Evolutionary conservation across 108 stramenopile species (phyloP).

Genomic region (Nitzschia sp.): DNA sequence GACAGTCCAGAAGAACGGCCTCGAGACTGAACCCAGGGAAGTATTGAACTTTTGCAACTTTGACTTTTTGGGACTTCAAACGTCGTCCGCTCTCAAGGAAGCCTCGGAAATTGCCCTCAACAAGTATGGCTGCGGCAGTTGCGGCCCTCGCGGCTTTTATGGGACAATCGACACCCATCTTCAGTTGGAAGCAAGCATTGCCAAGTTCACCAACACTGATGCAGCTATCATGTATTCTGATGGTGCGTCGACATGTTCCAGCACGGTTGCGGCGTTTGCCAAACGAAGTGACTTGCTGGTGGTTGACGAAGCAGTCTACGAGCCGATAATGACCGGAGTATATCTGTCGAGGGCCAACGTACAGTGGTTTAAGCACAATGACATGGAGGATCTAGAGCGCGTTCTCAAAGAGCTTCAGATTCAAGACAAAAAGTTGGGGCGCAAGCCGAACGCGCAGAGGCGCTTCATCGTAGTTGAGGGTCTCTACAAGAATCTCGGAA

Average conservation of each 20-base stretch:
- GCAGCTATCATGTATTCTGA: constrained; percentile 98
- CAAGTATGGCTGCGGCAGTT: constrained; percentile 94
- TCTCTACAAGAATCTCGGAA: constrained; percentile 94
- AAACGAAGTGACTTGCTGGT: constrained; percentile 96
- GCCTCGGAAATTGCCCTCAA: constrained; percentile 67
- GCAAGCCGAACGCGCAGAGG: constrained; percentile 86
- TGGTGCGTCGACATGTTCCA: constrained; percentile 82
- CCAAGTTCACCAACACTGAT: constrained; percentile 82
- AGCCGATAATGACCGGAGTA: constrained; percentile 91
- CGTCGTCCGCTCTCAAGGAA: constrained; percentile 41
- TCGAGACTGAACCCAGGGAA: neutral
- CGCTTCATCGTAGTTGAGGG: constrained; percentile 98
- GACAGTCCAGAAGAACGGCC: neutral
- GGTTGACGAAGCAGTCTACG: constrained; percentile 91
- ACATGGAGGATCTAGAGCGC: constrained; percentile 93
- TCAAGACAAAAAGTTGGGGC: constrained; percentile 71
- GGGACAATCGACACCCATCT: constrained; percentile 98
- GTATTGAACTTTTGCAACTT: constrained; percentile 91
- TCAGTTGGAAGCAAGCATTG: constrained; percentile 78
- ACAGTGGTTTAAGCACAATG: constrained; percentile 95
- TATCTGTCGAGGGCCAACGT: constrained; percentile 89
- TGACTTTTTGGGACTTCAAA: constrained; percentile 77
- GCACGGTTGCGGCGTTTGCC: constrained; percentile 97
- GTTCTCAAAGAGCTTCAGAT: constrained; percentile 79
- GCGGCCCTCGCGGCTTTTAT: constrained; percentile 99